Percentiles rank a stretch among this genome's conserved stretches.
Conservation (phyloP, 495 filamentous ascomycete genomes). For the Podospora fimiseda region DNA sequence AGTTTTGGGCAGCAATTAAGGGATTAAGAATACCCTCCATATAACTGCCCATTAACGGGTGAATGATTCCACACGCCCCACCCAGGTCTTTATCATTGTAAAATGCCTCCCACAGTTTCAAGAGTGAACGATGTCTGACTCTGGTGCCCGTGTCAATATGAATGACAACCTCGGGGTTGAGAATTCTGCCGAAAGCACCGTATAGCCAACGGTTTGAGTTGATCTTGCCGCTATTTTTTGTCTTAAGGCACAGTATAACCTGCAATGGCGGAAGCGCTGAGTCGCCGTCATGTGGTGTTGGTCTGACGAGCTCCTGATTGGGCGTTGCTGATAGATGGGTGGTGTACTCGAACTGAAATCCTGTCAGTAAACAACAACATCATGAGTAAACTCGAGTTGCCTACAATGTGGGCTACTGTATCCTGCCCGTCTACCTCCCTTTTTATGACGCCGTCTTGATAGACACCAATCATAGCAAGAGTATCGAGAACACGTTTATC, state of each 20-base stretch:
- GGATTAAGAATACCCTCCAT: slow-evolving; percentile 91
- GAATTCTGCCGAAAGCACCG: slow-evolving; percentile 90
- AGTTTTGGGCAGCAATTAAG: slow-evolving; percentile 91
- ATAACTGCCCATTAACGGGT: slow-evolving; percentile 91
- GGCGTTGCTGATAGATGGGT: slow-evolving; percentile 95
- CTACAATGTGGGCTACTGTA: slow-evolving; percentile 89
- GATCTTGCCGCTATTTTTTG: slow-evolving; percentile 99
- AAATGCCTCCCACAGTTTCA: slow-evolving; percentile 93
- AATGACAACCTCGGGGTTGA: slow-evolving; percentile 96
- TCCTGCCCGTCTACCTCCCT: slow-evolving; percentile 96
- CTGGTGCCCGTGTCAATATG: slow-evolving; percentile 95
- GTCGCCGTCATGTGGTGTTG: slow-evolving; percentile 78
- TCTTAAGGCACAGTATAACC: slow-evolving; percentile 98
- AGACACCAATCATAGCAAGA: slow-evolving; percentile 88
- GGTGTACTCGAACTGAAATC: slow-evolving; percentile 99
- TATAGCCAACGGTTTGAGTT: slow-evolving; percentile 99
- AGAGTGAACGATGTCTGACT: slow-evolving; percentile 84
- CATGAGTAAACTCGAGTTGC: too few species aligned
- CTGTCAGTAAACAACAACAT: too few species aligned
- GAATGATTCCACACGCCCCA: slow-evolving; percentile 97
- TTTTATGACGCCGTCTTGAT: slow-evolving; percentile 98
- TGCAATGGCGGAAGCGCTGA: slow-evolving; percentile 88
- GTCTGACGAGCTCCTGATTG: slow-evolving; percentile 91
- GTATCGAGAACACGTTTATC: slow-evolving; percentile 94
- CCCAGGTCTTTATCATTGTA: slow-evolving; percentile 99